These are phyloP conservation scores for Alternaria angustiovoidea DNA, from an alignment of 2,329 filamentous ascomycete species.

Conservation along the genomic window DNA sequence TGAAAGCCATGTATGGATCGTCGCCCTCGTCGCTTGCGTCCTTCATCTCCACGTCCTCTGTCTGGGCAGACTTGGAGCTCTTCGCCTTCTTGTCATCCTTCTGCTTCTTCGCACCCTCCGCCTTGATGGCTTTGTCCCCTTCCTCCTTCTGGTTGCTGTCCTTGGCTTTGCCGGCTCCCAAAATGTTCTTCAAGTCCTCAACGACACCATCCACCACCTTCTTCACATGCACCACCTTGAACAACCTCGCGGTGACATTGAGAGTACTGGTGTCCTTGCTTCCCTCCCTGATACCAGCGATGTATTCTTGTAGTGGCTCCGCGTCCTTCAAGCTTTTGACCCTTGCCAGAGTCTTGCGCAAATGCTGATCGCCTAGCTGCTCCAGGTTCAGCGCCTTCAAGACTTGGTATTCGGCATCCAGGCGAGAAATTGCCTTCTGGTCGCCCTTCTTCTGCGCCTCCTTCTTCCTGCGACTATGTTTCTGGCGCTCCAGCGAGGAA, in stretches of 20 bases:
- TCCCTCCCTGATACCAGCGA: slow-evolving; percentile 48
- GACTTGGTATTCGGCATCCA: slow-evolving; percentile 69
- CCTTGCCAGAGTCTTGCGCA: slow-evolving; percentile 65
- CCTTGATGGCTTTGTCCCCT: slow-evolving; percentile 21
- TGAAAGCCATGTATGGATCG: slow-evolving; percentile 47
- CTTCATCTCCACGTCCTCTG: slow-evolving; percentile 30
- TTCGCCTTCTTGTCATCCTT: slow-evolving; percentile 39
- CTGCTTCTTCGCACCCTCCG: slow-evolving; percentile 35
- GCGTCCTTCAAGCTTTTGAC: slow-evolving; percentile 65
- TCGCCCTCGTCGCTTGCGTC: slow-evolving; percentile 40
- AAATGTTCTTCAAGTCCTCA: slow-evolving; percentile 51
- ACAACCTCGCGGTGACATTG: slow-evolving; percentile 67
- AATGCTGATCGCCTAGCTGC: slow-evolving; percentile 60
- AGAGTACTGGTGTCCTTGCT: slow-evolving; percentile 57
- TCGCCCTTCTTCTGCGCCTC: slow-evolving; percentile 58
- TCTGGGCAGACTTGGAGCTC: slow-evolving; percentile 22
- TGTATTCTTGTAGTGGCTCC: slow-evolving; percentile 55
- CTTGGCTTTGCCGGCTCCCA: slow-evolving; percentile 27
- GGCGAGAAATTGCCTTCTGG: slow-evolving; percentile 60
- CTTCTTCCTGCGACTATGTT: slow-evolving; percentile 70
- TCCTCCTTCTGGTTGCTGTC: slow-evolving; percentile 24
- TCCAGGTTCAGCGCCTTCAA: slow-evolving; percentile 65
- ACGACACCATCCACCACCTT: slow-evolving; percentile 60
- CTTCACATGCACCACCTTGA: slow-evolving; percentile 67
- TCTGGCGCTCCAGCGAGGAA: slow-evolving; percentile 81